Evolutionary conservation across 805 yeast genomes (phyloP).

Genomic region (Candida dajiaensis): DNA sequence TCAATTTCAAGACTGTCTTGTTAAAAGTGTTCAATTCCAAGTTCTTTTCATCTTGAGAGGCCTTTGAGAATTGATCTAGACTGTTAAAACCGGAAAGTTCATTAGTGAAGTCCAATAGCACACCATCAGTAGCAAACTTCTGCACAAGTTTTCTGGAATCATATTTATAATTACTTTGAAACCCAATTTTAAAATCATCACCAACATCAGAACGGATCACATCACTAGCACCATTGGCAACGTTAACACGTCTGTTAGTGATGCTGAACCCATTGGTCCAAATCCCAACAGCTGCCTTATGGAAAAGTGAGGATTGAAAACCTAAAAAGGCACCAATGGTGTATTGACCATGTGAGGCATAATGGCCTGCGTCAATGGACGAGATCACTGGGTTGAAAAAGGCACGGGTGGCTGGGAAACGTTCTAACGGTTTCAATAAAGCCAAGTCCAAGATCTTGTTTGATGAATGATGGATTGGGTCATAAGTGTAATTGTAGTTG

Average conservation of each 20-base stretch:
- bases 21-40: conserved; percentile 25
- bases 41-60: conserved; percentile 19
- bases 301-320: conserved; percentile 31
- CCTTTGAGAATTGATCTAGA: conserved; percentile 26
- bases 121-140: conserved; percentile 43
- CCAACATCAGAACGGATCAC: conserved; percentile 50
- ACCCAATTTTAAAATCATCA: conserved; percentile 48
- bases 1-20: conserved; percentile 16
- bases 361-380: conserved; percentile 39
- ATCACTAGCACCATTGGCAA: conserved; percentile 49
- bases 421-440: conserved; percentile 39
- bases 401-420: conserved; percentile 39
- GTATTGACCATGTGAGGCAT: conserved; percentile 48
- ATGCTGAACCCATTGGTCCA: conserved; percentile 54
- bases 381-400: conserved; percentile 42
- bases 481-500: conserved; percentile 42
- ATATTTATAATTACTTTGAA: conserved; percentile 32
- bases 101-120: conserved; percentile 31
- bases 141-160: conserved; percentile 40
- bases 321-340: conserved; percentile 45
- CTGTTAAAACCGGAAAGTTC: conserved; percentile 34
- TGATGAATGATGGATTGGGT: conserved; percentile 38
- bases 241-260: conserved; percentile 49
- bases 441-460: conserved; percentile 45
- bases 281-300: conserved; percentile 16